A percentile compares a stretch with the other conserved stretches of the same genome.
Conservation (phyloP, 768 basidiomycete genomes). For the Dentipellis sp. region DNA sequence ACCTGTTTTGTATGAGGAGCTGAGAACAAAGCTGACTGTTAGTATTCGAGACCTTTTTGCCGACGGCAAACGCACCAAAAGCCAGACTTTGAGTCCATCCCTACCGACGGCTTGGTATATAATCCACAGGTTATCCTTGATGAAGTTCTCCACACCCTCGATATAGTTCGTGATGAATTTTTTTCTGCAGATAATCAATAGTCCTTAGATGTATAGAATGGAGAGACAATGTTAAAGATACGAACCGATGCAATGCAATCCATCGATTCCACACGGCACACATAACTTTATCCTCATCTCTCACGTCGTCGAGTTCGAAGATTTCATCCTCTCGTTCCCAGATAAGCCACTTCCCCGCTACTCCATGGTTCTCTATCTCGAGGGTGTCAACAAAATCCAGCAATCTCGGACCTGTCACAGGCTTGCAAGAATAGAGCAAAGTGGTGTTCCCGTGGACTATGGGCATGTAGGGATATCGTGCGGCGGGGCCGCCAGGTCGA, state of each 20-base stretch:
- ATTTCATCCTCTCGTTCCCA: slow-evolving; percentile 70
- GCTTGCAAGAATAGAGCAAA: slow-evolving; percentile 53
- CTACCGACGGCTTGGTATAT: slow-evolving; percentile 66
- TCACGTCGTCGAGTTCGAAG: slow-evolving; percentile 59
- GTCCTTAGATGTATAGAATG: too few species aligned
- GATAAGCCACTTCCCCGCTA: slow-evolving; percentile 54
- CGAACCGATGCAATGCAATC: slow-evolving; percentile 55
- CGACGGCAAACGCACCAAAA: slow-evolving; percentile 35
- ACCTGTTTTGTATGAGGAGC: not conserved
- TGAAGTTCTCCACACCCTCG: slow-evolving; percentile 42
- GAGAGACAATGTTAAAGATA: not conserved
- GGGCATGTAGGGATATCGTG: slow-evolving; percentile 41
- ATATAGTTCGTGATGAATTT: slow-evolving; percentile 47
- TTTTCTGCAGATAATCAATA: slow-evolving; percentile 25
- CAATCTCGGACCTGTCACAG: slow-evolving; percentile 46
- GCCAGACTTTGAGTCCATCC: slow-evolving; percentile 50
- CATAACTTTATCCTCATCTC: slow-evolving; percentile 73
- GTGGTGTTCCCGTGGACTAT: slow-evolving; percentile 17
- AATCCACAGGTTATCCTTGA: slow-evolving; percentile 53
- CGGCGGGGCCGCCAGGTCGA: slow-evolving; percentile 28
- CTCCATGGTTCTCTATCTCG: slow-evolving; percentile 52
- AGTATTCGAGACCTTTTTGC: not conserved
- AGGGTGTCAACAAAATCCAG: slow-evolving; percentile 56
- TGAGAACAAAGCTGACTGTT: not conserved
- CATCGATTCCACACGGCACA: slow-evolving; percentile 70